Percentiles rank a stretch among this genome's conserved stretches.
phyloP scores from a whole-genome alignment of 108 stramenopile genomes.

The Epithemia pelagica region DNA sequence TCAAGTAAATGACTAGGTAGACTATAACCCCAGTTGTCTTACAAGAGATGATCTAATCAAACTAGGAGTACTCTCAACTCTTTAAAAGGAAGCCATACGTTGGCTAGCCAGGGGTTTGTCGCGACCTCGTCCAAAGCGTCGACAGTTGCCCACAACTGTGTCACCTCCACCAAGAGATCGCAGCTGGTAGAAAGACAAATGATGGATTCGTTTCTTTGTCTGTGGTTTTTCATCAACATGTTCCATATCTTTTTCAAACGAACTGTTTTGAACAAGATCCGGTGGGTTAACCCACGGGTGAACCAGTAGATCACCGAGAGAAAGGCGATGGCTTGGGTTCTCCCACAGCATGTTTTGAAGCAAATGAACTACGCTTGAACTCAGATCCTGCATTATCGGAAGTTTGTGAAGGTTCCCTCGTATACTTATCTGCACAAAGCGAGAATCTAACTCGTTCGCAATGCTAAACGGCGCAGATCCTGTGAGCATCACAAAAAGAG shows the following conservation, averaged over 20 bases:
- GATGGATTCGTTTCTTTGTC: neutral
- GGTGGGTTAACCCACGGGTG: conserved; percentile 65
- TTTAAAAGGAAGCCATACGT: neutral
- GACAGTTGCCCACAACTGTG: neutral
- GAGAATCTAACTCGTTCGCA: conserved; percentile 50
- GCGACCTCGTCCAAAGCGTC: neutral
- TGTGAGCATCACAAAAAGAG: conserved; percentile 73
- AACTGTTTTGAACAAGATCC: neutral
- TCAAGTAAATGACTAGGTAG: no score
- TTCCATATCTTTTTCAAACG: neutral
- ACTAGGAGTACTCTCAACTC: no score
- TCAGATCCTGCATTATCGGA: conserved; percentile 41
- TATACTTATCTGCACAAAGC: conserved; percentile 43
- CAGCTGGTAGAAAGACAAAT: neutral
- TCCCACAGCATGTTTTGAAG: conserved; percentile 70
- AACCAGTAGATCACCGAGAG: conserved; percentile 52
- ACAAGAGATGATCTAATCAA: no score
- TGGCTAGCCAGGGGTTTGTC: neutral
- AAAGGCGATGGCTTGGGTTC: conserved; percentile 61
- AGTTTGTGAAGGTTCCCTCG: conserved; percentile 37
- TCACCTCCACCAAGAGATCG: neutral
- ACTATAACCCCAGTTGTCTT: no score
- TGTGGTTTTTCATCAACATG: neutral
- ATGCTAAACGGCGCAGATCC: conserved; percentile 62
- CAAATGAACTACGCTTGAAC: conserved; percentile 52